Evolutionary conservation across 345 rosid species (phyloP).

Genomic region (Murraya koenigii): DNA sequence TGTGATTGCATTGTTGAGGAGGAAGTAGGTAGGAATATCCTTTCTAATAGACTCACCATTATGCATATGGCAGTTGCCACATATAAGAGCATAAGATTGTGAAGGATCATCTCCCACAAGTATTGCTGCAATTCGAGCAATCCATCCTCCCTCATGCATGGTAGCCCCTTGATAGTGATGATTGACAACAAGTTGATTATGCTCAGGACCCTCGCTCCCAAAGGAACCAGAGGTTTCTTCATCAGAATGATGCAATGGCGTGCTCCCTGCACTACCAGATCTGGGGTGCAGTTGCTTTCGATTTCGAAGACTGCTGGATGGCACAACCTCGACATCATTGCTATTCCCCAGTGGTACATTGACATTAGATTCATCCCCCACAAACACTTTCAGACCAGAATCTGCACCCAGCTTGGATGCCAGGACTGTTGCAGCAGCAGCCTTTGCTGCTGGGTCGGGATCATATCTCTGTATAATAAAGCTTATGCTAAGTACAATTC

Average conservation of each 20-base stretch:
- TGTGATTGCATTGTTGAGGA: no score
- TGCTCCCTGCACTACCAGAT: constrained; percentile 49
- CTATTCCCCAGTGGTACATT: constrained; percentile 55
- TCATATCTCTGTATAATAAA: constrained; percentile 74
- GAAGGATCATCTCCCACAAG: constrained; percentile 95
- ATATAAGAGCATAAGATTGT: constrained; percentile 90
- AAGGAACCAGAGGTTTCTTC: constrained; percentile 46
- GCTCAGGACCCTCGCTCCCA: constrained; percentile 42
- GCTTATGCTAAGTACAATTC: neutral
- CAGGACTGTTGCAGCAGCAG: constrained; percentile 91
- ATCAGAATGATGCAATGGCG: constrained; percentile 38
- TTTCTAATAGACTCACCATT: constrained; percentile 65
- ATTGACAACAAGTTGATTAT: constrained; percentile 57
- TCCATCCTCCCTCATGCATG: constrained; percentile 76
- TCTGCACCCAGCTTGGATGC: constrained; percentile 95
- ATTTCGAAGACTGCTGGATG: constrained; percentile 65
- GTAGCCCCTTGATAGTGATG: constrained; percentile 56
- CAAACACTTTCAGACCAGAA: constrained; percentile 71
- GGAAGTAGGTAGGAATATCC: neutral
- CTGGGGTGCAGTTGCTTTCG: constrained; percentile 54
- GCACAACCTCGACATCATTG: constrained; percentile 58
- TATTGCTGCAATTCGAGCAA: constrained; percentile 86
- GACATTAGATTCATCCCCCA: constrained; percentile 62
- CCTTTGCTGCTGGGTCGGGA: constrained; percentile 96
- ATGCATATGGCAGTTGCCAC: constrained; percentile 94